Conservation (phyloP, 805 yeast genomes). For the Myxozyma neotropica region DNA sequence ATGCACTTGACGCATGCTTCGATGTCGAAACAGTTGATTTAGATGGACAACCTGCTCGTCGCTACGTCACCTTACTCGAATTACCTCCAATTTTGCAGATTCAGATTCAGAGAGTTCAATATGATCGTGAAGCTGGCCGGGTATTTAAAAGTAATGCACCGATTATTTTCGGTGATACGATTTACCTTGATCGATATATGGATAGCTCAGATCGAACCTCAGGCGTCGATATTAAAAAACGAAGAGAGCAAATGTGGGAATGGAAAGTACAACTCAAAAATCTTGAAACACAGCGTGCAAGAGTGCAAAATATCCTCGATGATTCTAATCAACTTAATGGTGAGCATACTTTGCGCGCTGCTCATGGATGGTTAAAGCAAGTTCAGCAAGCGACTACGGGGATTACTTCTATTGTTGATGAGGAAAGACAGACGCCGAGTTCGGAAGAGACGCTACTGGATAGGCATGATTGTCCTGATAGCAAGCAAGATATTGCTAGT, state of each 20-base stretch:
- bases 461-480: background rate
- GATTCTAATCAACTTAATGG: conserved; percentile 9
- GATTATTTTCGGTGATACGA: conserved; percentile 71
- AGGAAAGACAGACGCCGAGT: background rate
- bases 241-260: conserved; percentile 56
- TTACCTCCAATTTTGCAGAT: conserved; percentile 84
- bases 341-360: conserved; percentile 20
- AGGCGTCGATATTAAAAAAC: conserved; percentile 51
- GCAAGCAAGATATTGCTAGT: background rate
- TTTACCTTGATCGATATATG: conserved; percentile 86
- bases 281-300: conserved; percentile 50
- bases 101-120: conserved; percentile 92
- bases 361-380: conserved; percentile 29
- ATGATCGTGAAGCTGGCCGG: conserved; percentile 69
- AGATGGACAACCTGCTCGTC: conserved; percentile 69
- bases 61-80: conserved; percentile 68
- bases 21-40: conserved; percentile 67
- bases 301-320: conserved; percentile 38
- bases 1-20: conserved; percentile 84
- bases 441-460: background rate
- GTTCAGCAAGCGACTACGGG: conserved; percentile 10
- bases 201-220: conserved; percentile 51
- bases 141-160: conserved; percentile 84
- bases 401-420: background rate
- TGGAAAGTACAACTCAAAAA: conserved; percentile 61